Percentiles rank a stretch among this genome's conserved stretches.
These are phyloP conservation scores for Avena eriantha DNA, from an alignment of 176 grass and related monocot genomes.

Conservation along the genomic window DNA sequence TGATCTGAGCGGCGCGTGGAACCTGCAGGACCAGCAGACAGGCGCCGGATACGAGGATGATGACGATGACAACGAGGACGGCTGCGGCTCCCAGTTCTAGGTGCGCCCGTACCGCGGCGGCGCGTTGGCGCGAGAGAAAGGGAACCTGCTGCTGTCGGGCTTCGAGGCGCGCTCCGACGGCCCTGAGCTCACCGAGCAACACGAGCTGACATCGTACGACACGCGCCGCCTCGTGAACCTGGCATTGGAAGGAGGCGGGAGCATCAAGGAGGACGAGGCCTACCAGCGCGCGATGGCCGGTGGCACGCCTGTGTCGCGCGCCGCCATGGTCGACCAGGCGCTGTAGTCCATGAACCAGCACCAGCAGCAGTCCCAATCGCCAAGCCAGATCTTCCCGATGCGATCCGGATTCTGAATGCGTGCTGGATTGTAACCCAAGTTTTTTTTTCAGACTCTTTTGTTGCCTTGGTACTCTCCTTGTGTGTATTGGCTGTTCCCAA, in stretches of 20 bases:
- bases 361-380: background rate
- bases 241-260: background rate
- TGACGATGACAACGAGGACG: background rate
- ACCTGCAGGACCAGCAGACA: background rate
- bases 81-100: background rate
- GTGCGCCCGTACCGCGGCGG: slow-evolving; percentile 20
- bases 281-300: slow-evolving; percentile 28
- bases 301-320: background rate
- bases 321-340: slow-evolving; percentile 21
- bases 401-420: slow-evolving; percentile 22
- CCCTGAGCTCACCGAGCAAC: slow-evolving; percentile 13
- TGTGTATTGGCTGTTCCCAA: too few species aligned
- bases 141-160: slow-evolving; percentile 21
- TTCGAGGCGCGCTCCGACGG: slow-evolving; percentile 35
- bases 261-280: slow-evolving; percentile 32
- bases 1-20: background rate
- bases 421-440: background rate
- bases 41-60: background rate
- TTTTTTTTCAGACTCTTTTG: background rate
- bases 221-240: background rate
- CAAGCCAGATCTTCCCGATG: background rate
- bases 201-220: slow-evolving; percentile 31
- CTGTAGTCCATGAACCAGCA: background rate
- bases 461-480: background rate
- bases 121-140: background rate